Evolutionary conservation across 1,284 basidiomycete species (phyloP), one percentile per base, ranked within the genome.

Genomic region (Cerioporus squamosus): DNA sequence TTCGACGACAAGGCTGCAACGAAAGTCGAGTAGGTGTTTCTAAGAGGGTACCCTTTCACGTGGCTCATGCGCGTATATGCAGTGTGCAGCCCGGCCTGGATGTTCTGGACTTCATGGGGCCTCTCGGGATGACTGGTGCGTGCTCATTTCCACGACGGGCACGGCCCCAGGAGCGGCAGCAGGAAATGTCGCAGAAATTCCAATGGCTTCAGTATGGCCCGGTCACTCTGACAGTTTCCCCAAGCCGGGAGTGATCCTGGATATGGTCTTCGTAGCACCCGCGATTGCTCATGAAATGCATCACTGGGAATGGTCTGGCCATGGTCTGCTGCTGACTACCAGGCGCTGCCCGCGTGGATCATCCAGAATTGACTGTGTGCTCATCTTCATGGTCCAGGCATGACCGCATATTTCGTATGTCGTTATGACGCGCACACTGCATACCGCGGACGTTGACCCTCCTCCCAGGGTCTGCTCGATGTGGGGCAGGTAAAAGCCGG

Each of bases 331-430:
- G 26, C 26, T 9, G 3, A 9, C 26, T 29, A 29, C 26, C 5
- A 29, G 26, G 26, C 26, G 5, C 26, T 6, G 9, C 9, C 26
- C 26, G 26, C 26, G n/a, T 29, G 5, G 26, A 29, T 29, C 9
- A 29, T 29, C 26, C 9, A 9, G 26, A 6, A 29, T 26, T 17
- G 14, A 42, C 18, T 33, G 23, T 5, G 26, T 42, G 22, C 33
- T 51, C 14, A 50, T 29, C n/a, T 22, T 50, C 7, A 29, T 29
- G 6, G 39, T 47, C n/a, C 61, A 90, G 88, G 91, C 12, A 68
- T 94, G 73, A 94, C 93, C 6, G 91, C 93, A 5, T 95, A 94
- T 74, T 91, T 94, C 65, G 91, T 93, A 68, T 51, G 78, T 70
- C 3, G 14, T 10, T 36, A 12, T 2, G 14, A 15, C 52, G 23